Conservation (phyloP, 306 rosid species). For the Castanea crenata region DNA sequence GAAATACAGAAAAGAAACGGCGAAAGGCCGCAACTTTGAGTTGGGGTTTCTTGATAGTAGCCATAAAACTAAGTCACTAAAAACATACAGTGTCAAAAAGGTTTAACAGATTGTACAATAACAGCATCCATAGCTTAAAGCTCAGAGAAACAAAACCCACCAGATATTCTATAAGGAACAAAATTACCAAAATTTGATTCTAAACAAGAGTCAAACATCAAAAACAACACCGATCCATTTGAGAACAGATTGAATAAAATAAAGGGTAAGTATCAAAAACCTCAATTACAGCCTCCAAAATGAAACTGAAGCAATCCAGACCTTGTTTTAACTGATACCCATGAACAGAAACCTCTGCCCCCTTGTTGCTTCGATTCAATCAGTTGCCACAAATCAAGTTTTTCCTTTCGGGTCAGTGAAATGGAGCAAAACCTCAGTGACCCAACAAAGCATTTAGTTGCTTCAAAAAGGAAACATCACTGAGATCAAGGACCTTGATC, state of each 20-base stretch:
- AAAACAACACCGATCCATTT: conserved; percentile 20
- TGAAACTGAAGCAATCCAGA: conserved; percentile 37
- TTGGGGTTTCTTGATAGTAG: conserved; percentile 53
- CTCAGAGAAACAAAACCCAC: conserved; percentile 8
- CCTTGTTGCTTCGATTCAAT: conserved; percentile 11
- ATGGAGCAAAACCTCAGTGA: conserved; percentile 18
- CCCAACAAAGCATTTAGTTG: conserved; percentile 7
- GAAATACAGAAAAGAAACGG: conserved; percentile 56
- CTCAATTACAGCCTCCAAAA: conserved; percentile 25
- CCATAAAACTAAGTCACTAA: conserved; percentile 35
- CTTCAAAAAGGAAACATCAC: background rate
- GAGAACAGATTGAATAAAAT: conserved; percentile 19
- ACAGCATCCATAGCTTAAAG: conserved; percentile 28
- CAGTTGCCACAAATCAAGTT: conserved; percentile 19
- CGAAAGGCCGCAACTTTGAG: conserved; percentile 56
- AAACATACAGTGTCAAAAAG: conserved; percentile 15
- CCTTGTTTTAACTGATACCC: conserved; percentile 24
- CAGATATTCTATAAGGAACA: background rate
- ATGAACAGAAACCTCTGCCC: conserved; percentile 25
- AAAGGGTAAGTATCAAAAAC: conserved; percentile 41
- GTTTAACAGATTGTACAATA: conserved; percentile 16
- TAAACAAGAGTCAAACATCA: background rate
- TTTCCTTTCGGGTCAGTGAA: background rate
- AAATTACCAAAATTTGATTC: conserved; percentile 8
- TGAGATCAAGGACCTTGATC: conserved; percentile 22